A percentile compares a stretch with the other conserved stretches of the same genome.
Conservation (phyloP, 352 stramenopile genomes). For the Blastocystis hominis region DNA sequence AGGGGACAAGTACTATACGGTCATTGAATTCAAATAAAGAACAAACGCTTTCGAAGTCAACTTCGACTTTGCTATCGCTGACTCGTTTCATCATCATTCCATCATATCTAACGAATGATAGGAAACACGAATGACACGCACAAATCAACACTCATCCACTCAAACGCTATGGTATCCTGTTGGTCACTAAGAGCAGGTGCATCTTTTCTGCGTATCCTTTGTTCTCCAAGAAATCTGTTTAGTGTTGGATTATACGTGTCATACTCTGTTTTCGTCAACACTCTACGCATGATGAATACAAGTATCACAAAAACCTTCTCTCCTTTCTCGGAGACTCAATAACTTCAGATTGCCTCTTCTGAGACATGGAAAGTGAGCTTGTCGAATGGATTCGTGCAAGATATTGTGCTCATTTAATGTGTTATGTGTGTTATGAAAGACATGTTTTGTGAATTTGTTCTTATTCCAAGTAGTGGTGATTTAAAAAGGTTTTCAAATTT, state of each 20-base stretch:
- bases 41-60: slow-evolving; percentile 13
- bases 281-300: neutral
- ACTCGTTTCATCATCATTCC: slow-evolving; percentile 47
- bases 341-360: no score
- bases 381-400: no score
- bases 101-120: slow-evolving; percentile 43
- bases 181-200: neutral
- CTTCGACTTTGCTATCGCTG: neutral
- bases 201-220: neutral
- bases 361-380: no score
- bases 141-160: slow-evolving; percentile 98
- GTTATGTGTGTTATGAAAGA: no score
- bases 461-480: no score
- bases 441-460: no score
- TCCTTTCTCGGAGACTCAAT: no score
- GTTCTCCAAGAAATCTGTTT: neutral
- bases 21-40: slow-evolving; percentile 49
- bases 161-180: slow-evolving; percentile 65
- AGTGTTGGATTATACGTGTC: neutral
- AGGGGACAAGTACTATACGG: slow-evolving; percentile 67
- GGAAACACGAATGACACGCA: slow-evolving; percentile 64
- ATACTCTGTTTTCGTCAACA: neutral
- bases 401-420: no score
- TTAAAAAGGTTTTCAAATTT: no score
- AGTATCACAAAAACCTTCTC: no score